phyloP scores from a whole-genome alignment of 2,329 filamentous ascomycete species.

The Ceratocystis smalleyi region DNA sequence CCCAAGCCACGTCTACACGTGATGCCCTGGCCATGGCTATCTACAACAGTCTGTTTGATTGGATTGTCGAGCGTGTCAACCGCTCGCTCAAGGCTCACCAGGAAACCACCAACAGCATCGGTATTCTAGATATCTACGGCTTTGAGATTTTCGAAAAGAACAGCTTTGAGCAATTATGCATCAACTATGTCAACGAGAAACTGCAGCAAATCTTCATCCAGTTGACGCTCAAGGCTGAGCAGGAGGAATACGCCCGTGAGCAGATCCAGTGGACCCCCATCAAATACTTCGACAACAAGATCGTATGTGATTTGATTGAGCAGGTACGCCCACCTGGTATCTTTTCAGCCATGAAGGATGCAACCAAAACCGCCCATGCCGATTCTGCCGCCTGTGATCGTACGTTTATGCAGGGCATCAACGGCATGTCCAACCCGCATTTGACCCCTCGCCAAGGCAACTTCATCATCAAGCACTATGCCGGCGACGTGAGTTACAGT shows the following conservation, averaged over 20 bases:
- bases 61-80: slow-evolving; percentile 91
- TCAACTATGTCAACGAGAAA: slow-evolving; percentile 99
- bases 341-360: slow-evolving; percentile 92
- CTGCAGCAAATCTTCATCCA: slow-evolving; percentile 99
- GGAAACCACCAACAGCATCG: slow-evolving; percentile 66
- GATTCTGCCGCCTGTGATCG: slow-evolving; percentile 88
- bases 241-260: slow-evolving; percentile 91
- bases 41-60: slow-evolving; percentile 95
- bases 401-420: slow-evolving; percentile 87
- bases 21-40: slow-evolving; percentile 92
- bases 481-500: slow-evolving; percentile 87
- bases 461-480: slow-evolving; percentile 98
- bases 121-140: slow-evolving; percentile 96
- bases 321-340: slow-evolving; percentile 78
- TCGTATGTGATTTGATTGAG: slow-evolving; percentile 94
- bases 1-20: slow-evolving; percentile 72
- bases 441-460: slow-evolving; percentile 83
- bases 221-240: slow-evolving; percentile 86
- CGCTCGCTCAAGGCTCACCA: slow-evolving; percentile 68
- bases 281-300: slow-evolving; percentile 98
- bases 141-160: slow-evolving; percentile 99
- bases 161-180: slow-evolving; percentile 96
- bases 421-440: slow-evolving; percentile 80
- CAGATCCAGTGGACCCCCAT: slow-evolving; percentile 98
- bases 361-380: slow-evolving; percentile 93